Evolutionary conservation across 2,329 filamentous ascomycete genomes (phyloP).

Genomic region (Paecilomyces sp.): DNA sequence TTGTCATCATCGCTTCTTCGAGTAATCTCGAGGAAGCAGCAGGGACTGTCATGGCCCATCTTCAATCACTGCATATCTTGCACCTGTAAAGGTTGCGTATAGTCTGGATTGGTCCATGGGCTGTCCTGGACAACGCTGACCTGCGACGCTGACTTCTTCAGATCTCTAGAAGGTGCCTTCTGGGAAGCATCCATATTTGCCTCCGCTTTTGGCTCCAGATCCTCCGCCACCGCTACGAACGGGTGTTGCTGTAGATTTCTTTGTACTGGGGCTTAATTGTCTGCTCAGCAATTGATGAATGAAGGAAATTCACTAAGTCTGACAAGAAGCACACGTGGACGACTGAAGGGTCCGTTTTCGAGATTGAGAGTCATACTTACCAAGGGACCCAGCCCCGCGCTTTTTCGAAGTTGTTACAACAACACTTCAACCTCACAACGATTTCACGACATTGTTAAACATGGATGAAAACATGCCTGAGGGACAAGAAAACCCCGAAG

Average conservation of each 20-base stretch:
- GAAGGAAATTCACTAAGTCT: neutral
- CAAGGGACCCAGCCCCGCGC: neutral
- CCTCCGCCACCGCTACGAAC: neutral
- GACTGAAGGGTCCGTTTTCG: neutral
- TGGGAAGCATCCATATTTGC: neutral
- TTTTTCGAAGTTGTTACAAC: neutral
- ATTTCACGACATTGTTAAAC: neutral
- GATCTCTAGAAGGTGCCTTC: neutral
- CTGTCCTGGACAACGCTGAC: neutral
- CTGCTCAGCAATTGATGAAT: neutral
- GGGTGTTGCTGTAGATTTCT: neutral
- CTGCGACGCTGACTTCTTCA: neutral
- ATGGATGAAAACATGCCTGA: neutral
- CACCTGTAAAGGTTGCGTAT: neutral
- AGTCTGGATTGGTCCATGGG: neutral
- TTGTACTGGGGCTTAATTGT: neutral
- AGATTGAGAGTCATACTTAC: neutral
- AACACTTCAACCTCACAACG: neutral
- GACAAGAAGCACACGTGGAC: neutral
- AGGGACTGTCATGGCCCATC: neutral
- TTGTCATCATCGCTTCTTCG: neutral
- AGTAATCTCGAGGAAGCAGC: neutral
- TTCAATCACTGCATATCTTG: neutral
- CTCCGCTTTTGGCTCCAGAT: neutral
- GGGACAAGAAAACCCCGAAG: neutral